These are phyloP conservation scores for Bretschneidera sinensis DNA, from an alignment of 345 rosid genomes.

Conservation along the genomic window DNA sequence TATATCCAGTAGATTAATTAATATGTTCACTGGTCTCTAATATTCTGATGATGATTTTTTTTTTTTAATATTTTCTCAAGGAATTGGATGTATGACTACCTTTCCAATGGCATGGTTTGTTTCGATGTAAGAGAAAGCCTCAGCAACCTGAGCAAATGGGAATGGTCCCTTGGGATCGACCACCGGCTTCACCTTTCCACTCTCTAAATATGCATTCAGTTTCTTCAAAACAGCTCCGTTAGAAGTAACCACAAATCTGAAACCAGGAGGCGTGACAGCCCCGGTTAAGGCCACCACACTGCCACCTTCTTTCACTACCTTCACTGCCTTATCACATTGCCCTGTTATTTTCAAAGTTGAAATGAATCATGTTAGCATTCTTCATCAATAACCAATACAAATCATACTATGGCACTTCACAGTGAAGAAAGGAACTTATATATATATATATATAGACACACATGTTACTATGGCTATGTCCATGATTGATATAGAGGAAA, in stretches of 20 bases:
- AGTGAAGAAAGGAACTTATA: too few relatives aligned
- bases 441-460: too few relatives aligned
- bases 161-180: slow-evolving; percentile 88
- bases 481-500: too few relatives aligned
- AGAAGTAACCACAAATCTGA: slow-evolving; percentile 88
- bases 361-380: background rate
- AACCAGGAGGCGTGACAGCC: slow-evolving; percentile 86
- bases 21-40: background rate
- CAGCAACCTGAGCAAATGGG: slow-evolving; percentile 53
- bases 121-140: slow-evolving; percentile 84
- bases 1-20: too few relatives aligned
- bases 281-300: slow-evolving; percentile 88
- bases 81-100: slow-evolving; percentile 70
- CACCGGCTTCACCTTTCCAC: slow-evolving; percentile 78
- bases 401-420: background rate
- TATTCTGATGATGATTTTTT: background rate
- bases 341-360: slow-evolving; percentile 38
- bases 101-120: slow-evolving; percentile 78
- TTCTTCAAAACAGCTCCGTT: slow-evolving; percentile 74
- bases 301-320: slow-evolving; percentile 86
- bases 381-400: too few relatives aligned
- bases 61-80: slow-evolving; percentile 32
- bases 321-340: slow-evolving; percentile 88
- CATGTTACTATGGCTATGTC: too few relatives aligned
- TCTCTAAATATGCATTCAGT: slow-evolving; percentile 75